phyloP scores from a whole-genome alignment of 148 eudicot species.

The Camellia granthamiana region DNA sequence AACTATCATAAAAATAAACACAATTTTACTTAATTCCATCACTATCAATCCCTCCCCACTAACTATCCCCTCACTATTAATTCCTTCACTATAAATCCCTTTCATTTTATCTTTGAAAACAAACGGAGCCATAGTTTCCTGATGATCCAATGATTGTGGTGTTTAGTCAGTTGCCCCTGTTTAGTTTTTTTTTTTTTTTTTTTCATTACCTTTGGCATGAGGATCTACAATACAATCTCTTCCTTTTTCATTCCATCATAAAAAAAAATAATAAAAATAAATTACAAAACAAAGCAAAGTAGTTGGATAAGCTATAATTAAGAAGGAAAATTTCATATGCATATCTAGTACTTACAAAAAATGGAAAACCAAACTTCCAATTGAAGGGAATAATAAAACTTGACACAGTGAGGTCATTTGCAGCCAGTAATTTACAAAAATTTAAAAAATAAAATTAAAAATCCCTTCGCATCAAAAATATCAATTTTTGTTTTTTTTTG shows the following conservation, averaged over 20 bases:
- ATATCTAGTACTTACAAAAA: constrained; percentile 19
- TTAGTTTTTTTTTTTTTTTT: too few relatives aligned
- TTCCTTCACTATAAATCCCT: too few relatives aligned
- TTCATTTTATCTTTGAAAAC: too few relatives aligned
- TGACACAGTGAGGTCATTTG: constrained; percentile 31
- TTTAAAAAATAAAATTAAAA: not conserved
- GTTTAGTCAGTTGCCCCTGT: too few relatives aligned
- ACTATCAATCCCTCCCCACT: too few relatives aligned
- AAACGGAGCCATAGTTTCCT: too few relatives aligned
- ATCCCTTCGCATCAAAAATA: constrained; percentile 43
- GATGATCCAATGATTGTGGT: too few relatives aligned
- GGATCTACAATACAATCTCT: too few relatives aligned
- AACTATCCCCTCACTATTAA: too few relatives aligned
- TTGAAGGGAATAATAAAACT: constrained; percentile 22
- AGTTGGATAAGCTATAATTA: constrained; percentile 12
- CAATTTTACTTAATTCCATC: too few relatives aligned
- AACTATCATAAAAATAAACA: too few relatives aligned
- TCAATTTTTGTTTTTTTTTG: constrained; percentile 7
- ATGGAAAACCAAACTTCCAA: constrained; percentile 16
- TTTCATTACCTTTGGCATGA: too few relatives aligned
- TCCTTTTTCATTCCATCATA: not conserved
- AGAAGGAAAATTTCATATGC: constrained; percentile 3
- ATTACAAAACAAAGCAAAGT: not conserved
- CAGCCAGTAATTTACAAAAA: constrained; percentile 45
- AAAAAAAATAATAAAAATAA: not conserved